Evolutionary conservation across 2,329 filamentous ascomycete species (phyloP).

Genomic region (Ilyonectria mors-panacis): DNA sequence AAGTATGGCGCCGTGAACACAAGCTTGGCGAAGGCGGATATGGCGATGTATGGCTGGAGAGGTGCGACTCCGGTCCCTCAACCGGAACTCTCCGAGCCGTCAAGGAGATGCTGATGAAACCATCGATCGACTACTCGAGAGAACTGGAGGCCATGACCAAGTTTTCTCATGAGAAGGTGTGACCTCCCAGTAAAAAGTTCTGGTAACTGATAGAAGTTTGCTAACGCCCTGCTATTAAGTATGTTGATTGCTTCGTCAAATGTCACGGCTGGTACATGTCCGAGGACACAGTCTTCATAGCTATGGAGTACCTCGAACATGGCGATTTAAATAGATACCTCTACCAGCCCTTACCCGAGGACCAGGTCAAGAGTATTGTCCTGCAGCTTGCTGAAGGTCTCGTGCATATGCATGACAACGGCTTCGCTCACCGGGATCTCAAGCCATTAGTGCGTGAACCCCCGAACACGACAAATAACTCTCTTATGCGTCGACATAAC

Average conservation of each 20-base stretch:
- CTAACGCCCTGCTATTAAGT: not conserved
- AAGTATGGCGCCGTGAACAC: not conserved
- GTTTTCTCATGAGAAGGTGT: slow-evolving; percentile 8
- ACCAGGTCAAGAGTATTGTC: not conserved
- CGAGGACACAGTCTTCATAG: not conserved
- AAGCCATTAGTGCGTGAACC: slow-evolving; percentile 6
- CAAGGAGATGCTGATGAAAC: slow-evolving; percentile 5
- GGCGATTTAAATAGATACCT: slow-evolving; percentile 8
- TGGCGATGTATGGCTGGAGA: slow-evolving; percentile 10
- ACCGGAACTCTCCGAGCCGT: slow-evolving; percentile 1
- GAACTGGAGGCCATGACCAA: slow-evolving; percentile 6
- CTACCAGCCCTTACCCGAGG: not conserved
- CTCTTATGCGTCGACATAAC: not conserved
- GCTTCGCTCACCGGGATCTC: slow-evolving; percentile 15
- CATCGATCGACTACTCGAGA: not conserved
- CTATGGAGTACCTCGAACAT: slow-evolving; percentile 10
- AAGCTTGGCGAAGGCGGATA: not conserved
- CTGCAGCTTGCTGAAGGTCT: slow-evolving; percentile 8
- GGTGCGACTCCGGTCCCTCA: not conserved
- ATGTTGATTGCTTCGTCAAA: slow-evolving; percentile 4
- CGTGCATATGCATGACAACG: not conserved
- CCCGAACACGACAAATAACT: not conserved
- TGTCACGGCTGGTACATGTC: slow-evolving; percentile 9
- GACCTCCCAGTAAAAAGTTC: not conserved
- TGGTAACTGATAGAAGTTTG: not conserved